phyloP scores from a whole-genome alignment of 2,329 filamentous ascomycete genomes.

The Fusarium sp. region DNA sequence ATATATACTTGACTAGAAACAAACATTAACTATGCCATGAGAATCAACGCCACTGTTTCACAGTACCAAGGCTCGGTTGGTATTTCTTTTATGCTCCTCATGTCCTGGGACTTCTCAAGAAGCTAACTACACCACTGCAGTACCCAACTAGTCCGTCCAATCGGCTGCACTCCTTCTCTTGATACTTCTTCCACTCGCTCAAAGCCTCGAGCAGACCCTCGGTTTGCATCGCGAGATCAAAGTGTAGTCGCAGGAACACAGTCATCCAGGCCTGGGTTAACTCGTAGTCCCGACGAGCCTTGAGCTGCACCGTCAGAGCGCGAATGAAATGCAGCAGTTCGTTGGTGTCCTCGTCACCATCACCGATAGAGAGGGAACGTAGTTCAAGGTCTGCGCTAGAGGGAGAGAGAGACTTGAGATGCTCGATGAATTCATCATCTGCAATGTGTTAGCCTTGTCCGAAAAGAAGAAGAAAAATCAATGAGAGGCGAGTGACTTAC shows the following conservation, averaged over 20 bases:
- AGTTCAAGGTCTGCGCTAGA: slow-evolving; percentile 91
- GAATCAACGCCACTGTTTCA: slow-evolving; percentile 21
- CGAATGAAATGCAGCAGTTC: slow-evolving; percentile 83
- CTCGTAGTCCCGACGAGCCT: slow-evolving; percentile 83
- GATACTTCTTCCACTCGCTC: slow-evolving; percentile 74
- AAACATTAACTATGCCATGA: slow-evolving; percentile 13
- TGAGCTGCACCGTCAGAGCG: slow-evolving; percentile 78
- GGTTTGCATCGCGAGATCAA: slow-evolving; percentile 62
- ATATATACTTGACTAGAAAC: background rate
- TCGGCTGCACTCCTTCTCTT: slow-evolving; percentile 75
- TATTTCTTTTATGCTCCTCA: slow-evolving; percentile 42
- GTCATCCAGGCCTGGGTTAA: slow-evolving; percentile 97
- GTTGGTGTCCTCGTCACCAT: slow-evolving; percentile 61
- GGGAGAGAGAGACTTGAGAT: slow-evolving; percentile 83
- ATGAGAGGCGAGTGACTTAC: slow-evolving; percentile 55
- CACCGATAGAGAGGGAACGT: slow-evolving; percentile 71
- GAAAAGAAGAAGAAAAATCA: background rate
- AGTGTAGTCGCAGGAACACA: slow-evolving; percentile 86
- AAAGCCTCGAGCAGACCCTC: slow-evolving; percentile 66
- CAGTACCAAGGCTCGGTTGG: background rate
- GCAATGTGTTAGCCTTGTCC: slow-evolving; percentile 34
- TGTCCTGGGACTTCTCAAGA: slow-evolving; percentile 72
- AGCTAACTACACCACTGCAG: slow-evolving; percentile 84
- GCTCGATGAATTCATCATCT: slow-evolving; percentile 75
- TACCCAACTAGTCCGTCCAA: slow-evolving; percentile 84